Evolutionary conservation across 2,329 filamentous ascomycete species (phyloP), one percentile per base, ranked within the genome.

Genomic region (Hymenoscyphus occultus): DNA sequence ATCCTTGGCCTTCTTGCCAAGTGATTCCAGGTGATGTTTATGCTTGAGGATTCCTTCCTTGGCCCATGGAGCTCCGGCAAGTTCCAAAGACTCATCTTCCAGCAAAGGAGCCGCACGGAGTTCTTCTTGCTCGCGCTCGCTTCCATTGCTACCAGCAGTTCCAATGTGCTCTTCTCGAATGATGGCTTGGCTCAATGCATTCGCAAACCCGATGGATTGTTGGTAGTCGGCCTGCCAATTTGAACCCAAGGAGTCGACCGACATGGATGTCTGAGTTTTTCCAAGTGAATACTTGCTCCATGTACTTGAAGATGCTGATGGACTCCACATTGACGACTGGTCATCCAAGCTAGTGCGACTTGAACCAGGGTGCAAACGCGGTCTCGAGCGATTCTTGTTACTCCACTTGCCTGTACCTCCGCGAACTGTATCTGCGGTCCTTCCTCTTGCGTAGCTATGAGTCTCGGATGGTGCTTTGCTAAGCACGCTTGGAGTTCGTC

Each of bases 21-120:
- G 83, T 4, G 91, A 88, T 75, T 98, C 94, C 3, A 98, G 84
- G 74, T 98, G 94, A 76, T 97, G 94, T 78, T 98, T 98, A 80
- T 99, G 94, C 71, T 94, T 94, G 22, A 98, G 82, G 71, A 96
- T 92, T 68, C 95, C 95, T 78, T 99, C 95, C 78, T 99, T 99
- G 35, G 96, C 90, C 95, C 95, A 99, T 0, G 95, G 95, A n/a
- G 95, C 92, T 31, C 95, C 95, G 12, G 90, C 88, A 48, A 99
- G 86, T 74, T 96, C 93, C 13, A 99, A 84, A 0, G 90, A 92
- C 74, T 99, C 95, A 73, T 98, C 95, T 73, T 97, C 94, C 0
- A 98, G 85, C 10, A 97, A 80, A 32, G 90, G 86, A 5, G 85
- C 73, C 78, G 86, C 76, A 28, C 74, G 64, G 63, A 73, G 65